phyloP scores from a whole-genome alignment of 805 yeast species.

The Candida michaelii region DNA sequence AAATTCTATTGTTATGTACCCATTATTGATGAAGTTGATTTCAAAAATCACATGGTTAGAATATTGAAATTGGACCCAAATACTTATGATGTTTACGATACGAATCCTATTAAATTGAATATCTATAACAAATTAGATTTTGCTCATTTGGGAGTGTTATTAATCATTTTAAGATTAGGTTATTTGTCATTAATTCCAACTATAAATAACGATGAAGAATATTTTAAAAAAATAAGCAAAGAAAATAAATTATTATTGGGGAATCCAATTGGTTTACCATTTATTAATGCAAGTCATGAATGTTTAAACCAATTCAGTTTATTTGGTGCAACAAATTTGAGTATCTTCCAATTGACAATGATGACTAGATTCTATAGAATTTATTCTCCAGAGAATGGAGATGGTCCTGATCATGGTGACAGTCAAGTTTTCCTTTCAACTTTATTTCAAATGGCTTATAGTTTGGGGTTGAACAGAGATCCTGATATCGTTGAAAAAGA shows the following conservation, averaged over 20 bases:
- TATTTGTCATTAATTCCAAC: conserved; percentile 40
- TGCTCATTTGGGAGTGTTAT: conserved; percentile 34
- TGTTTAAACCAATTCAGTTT: conserved; percentile 39
- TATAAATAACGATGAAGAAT: conserved; percentile 4
- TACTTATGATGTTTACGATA: conserved; percentile 1
- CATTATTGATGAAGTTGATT: conserved; percentile 38
- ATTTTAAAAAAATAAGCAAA: conserved; percentile 9
- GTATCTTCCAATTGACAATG: conserved; percentile 54
- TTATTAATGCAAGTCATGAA: conserved; percentile 28
- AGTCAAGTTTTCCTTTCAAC: conserved; percentile 55
- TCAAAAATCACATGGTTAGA: conserved; percentile 18
- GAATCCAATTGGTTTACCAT: conserved; percentile 32
- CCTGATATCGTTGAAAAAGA: conserved; percentile 34
- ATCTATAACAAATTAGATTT: conserved; percentile 34
- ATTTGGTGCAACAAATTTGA: conserved; percentile 42
- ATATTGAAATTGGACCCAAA: neutral
- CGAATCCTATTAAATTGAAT: conserved; percentile 10
- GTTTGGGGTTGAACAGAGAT: conserved; percentile 68
- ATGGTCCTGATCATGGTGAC: conserved; percentile 57
- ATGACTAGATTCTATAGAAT: conserved; percentile 50
- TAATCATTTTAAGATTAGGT: conserved; percentile 33
- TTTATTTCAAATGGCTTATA: conserved; percentile 63
- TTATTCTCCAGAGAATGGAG: conserved; percentile 56
- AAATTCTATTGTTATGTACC: conserved; percentile 49
- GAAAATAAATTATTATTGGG: conserved; percentile 26